Conservation (phyloP, 1,284 basidiomycete genomes). For the Marasmius fiardii region DNA sequence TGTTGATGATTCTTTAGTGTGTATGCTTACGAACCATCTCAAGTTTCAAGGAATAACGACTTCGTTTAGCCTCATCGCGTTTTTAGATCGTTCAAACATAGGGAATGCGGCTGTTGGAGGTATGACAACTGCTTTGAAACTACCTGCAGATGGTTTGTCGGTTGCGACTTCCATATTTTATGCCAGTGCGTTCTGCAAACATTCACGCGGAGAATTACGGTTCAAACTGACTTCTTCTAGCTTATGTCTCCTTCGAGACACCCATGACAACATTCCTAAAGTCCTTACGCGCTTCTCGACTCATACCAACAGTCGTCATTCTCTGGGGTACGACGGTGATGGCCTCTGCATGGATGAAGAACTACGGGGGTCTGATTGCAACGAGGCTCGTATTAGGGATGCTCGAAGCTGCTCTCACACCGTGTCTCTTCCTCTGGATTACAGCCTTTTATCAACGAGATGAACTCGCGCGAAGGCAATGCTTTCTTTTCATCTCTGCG, state of each 20-base stretch:
- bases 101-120: conserved; percentile 2
- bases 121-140: background rate
- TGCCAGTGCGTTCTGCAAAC: background rate
- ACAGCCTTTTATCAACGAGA: conserved; percentile 3
- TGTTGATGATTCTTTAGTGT: conserved; percentile 2
- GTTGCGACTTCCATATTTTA: conserved; percentile 3
- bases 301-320: conserved; percentile 1
- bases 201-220: no score
- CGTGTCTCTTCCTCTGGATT: conserved; percentile 2
- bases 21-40: background rate
- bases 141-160: background rate
- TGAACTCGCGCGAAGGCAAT: conserved; percentile 1
- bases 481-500: conserved; percentile 2
- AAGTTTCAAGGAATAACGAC: background rate
- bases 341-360: conserved; percentile 3
- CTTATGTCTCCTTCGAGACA: background rate
- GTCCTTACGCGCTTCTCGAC: background rate
- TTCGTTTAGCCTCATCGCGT: background rate
- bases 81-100: conserved; percentile 2
- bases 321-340: background rate
- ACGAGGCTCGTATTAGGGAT: conserved; percentile 2
- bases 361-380: background rate
- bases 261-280: conserved; percentile 2
- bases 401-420: background rate
- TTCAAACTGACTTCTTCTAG: background rate